phyloP scores from a whole-genome alignment of 768 basidiomycete species.

The Leccinum subgranulosum region DNA sequence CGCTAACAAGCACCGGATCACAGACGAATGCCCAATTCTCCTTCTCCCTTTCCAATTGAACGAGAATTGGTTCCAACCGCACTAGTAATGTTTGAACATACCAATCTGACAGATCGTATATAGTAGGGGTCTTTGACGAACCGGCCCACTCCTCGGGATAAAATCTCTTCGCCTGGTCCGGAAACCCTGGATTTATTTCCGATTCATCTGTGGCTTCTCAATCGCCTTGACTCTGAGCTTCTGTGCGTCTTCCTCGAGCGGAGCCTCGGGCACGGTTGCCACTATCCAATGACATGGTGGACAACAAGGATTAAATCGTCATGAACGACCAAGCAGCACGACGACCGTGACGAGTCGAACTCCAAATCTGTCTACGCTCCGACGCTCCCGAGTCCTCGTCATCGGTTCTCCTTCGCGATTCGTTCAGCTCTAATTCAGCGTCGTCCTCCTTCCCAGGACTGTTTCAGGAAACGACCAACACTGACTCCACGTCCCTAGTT shows the following conservation, averaged over 20 bases:
- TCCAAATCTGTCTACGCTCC: neutral
- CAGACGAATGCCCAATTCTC: slow-evolving; percentile 95
- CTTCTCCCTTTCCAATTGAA: slow-evolving; percentile 95
- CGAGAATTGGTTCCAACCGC: slow-evolving; percentile 84
- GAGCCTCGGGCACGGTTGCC: neutral
- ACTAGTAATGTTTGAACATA: slow-evolving; percentile 63
- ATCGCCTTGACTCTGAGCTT: slow-evolving; percentile 71
- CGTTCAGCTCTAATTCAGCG: slow-evolving; percentile 7
- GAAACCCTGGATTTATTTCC: slow-evolving; percentile 95
- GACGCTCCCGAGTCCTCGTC: slow-evolving; percentile 14
- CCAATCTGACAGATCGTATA: slow-evolving; percentile 86
- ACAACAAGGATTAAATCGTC: too few species aligned
- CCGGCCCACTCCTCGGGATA: slow-evolving; percentile 93
- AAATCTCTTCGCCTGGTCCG: slow-evolving; percentile 82
- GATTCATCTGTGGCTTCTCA: slow-evolving; percentile 91
- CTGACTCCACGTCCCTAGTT: slow-evolving; percentile 10
- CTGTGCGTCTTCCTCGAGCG: slow-evolving; percentile 12
- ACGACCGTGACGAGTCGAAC: too few species aligned
- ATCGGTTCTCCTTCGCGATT: slow-evolving; percentile 18
- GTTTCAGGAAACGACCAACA: slow-evolving; percentile 26
- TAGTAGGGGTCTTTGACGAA: slow-evolving; percentile 57
- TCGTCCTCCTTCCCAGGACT: slow-evolving; percentile 17
- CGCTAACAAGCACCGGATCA: slow-evolving; percentile 92
- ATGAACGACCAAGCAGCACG: too few species aligned
- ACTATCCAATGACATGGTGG: neutral